These are phyloP conservation scores for Pelargonium cotyledonis DNA, from an alignment of 441 rosid species.

Conservation along the genomic window DNA sequence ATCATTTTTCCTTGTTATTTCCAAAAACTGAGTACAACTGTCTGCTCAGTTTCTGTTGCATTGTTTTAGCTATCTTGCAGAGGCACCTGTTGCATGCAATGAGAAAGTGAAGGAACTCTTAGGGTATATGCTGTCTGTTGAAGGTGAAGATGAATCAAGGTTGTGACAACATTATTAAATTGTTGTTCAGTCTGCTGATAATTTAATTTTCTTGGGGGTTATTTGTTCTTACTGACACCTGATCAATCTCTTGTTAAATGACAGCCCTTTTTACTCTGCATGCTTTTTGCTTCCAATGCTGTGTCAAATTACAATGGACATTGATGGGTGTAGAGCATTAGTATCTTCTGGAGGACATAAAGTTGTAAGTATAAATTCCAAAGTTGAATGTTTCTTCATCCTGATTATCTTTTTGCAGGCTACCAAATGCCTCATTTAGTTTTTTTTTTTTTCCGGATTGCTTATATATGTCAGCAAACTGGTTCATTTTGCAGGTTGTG, in stretches of 20 bases:
- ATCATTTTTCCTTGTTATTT: background rate
- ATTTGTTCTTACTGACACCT: constrained; percentile 16
- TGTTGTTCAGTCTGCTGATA: background rate
- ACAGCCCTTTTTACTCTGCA: constrained; percentile 65
- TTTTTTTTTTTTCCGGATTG: no score
- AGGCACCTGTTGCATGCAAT: constrained; percentile 64
- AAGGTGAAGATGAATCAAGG: constrained; percentile 90
- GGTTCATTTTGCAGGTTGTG: constrained; percentile 48
- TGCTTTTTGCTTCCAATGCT: constrained; percentile 87
- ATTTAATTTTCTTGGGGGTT: background rate
- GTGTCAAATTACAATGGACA: constrained; percentile 71
- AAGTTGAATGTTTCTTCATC: background rate
- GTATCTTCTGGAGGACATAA: constrained; percentile 52
- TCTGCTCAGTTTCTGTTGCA: background rate
- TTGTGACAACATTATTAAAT: constrained; percentile 21
- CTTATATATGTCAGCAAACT: background rate
- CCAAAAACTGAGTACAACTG: background rate
- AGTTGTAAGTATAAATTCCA: constrained; percentile 43
- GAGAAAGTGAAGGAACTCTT: constrained; percentile 69
- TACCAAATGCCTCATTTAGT: background rate
- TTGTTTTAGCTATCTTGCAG: constrained; percentile 79
- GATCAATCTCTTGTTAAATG: constrained; percentile 19
- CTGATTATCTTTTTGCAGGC: background rate
- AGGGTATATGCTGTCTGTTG: constrained; percentile 65
- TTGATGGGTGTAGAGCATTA: constrained; percentile 64